Conservation (phyloP, 2,329 filamentous ascomycete genomes). For the Elsinoe batatas region DNA sequence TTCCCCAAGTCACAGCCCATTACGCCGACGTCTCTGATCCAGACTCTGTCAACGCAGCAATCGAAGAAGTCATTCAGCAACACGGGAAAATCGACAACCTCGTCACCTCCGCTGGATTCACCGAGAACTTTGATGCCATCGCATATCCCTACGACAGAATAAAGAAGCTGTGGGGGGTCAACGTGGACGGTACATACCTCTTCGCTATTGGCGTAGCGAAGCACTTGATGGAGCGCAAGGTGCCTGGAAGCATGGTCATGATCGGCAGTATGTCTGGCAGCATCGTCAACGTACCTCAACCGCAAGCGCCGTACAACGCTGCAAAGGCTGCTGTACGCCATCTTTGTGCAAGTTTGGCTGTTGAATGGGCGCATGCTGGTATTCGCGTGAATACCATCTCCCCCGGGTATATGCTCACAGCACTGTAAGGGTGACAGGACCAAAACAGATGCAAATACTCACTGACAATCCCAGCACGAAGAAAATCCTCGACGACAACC, state of each 20-base stretch:
- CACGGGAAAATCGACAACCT: conserved; percentile 84
- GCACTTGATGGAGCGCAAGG: conserved; percentile 75
- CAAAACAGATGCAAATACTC: neutral
- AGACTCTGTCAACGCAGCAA: conserved; percentile 63
- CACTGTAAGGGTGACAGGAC: conserved; percentile 54
- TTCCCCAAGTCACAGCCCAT: conserved; percentile 81
- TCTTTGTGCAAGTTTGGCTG: conserved; percentile 74
- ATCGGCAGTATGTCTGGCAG: conserved; percentile 91
- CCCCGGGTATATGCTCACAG: conserved; percentile 92
- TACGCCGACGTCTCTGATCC: conserved; percentile 78
- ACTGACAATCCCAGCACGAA: conserved; percentile 52
- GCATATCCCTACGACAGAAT: conserved; percentile 85
- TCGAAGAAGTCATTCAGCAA: conserved; percentile 54
- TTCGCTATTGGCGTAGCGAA: conserved; percentile 77
- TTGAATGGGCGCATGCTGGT: conserved; percentile 81
- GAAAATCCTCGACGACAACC: conserved; percentile 90
- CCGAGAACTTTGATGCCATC: conserved; percentile 88
- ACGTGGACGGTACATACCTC: conserved; percentile 85
- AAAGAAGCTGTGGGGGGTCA: conserved; percentile 88
- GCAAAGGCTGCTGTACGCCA: conserved; percentile 89
- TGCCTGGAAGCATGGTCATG: conserved; percentile 78
- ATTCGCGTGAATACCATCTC: conserved; percentile 94
- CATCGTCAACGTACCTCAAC: conserved; percentile 92
- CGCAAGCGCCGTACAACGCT: conserved; percentile 85
- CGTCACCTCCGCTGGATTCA: conserved; percentile 93